Evolutionary conservation across 495 filamentous ascomycete genomes (phyloP), one percentile per base, ranked within the genome.

Genomic region (Bathelium albidoporum): DNA sequence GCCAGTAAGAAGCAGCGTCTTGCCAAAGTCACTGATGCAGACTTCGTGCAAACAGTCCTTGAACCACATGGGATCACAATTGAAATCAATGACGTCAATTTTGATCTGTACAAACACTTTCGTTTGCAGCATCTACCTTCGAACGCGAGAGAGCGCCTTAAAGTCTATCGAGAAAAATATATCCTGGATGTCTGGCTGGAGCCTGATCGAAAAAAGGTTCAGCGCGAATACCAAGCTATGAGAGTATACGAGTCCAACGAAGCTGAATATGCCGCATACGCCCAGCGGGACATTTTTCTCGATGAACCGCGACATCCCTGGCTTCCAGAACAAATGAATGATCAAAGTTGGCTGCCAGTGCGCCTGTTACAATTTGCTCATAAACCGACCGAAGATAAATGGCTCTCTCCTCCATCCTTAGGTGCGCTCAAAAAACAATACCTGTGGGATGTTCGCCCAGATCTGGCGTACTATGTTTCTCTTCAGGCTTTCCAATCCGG

Each of bases 391-490:
- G 16, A 41, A 16, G 36, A 41, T 41, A 41, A 41, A 41, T 41
- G 36, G 36, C 16, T 7, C 16, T 7, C 36, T 41, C 36, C 36
- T 41, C 36, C 16, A 41, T 41, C 16, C 36, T 16, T 64, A 7
- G 22, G 10, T 7, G 28, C 62, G 34, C 32, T 55, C 32, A 34
- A 32, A 14, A 64, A 61, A 32, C 24, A 41, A 41, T 64, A 62
- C 62, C 29, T 31, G 11, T 64, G 62, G 58, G 62, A 64, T 34
- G 43, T 64, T 36, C 32, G 62, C 58, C 62, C 55, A 16, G 62
- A 64, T 58, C 61, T 58, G 24, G 62, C 55, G 11, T 64, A 64
- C 34, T 32, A 64, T 32, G 58, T 64, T 9, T 64, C 62, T n/a
- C 58, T 64, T 32, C 55, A 64, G 28, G 55, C 58, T 20, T 63